These are phyloP conservation scores for Allomyces macrogynus DNA, from an alignment of 192 early-diverging fungal genomes.

Conservation along the genomic window DNA sequence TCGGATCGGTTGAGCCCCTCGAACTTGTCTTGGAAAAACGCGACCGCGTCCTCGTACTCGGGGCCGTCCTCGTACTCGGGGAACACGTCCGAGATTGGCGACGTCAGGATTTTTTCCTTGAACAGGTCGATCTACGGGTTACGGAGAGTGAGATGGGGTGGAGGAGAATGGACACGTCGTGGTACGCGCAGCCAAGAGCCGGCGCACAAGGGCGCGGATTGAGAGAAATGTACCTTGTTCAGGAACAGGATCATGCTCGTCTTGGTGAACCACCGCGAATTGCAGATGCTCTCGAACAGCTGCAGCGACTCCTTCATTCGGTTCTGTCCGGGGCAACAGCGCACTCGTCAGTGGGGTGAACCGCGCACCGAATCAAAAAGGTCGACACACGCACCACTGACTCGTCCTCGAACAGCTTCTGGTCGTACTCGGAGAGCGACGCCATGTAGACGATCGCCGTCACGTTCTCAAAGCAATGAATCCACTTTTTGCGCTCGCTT, in stretches of 20 bases:
- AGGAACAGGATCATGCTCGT: constrained; percentile 97
- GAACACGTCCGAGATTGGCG: constrained; percentile 73
- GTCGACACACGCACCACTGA: constrained; percentile 40
- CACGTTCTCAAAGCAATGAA: constrained; percentile 95
- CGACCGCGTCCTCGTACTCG: background rate
- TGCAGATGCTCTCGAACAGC: constrained; percentile 94
- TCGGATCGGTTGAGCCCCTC: background rate
- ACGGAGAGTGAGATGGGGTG: too few relatives aligned
- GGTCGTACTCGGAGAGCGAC: constrained; percentile 89
- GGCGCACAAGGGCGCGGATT: too few relatives aligned
- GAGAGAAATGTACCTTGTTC: constrained; percentile 38
- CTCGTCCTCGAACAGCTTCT: constrained; percentile 86
- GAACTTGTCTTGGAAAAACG: background rate
- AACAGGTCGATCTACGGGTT: constrained; percentile 71
- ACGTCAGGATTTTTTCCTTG: constrained; percentile 64
- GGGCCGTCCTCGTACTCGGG: constrained; percentile 43
- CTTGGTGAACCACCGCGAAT: constrained; percentile 88
- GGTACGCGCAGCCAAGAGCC: too few relatives aligned
- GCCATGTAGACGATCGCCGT: constrained; percentile 89
- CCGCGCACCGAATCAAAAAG: background rate
- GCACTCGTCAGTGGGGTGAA: too few relatives aligned
- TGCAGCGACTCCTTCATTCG: constrained; percentile 91
- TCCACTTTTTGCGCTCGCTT: constrained; percentile 97
- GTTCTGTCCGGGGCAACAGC: constrained; percentile 25
- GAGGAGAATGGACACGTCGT: too few relatives aligned